These are phyloP conservation scores for Pyrenochaeta sp. DNA, from an alignment of 2,329 filamentous ascomycete genomes.

Conservation along the genomic window DNA sequence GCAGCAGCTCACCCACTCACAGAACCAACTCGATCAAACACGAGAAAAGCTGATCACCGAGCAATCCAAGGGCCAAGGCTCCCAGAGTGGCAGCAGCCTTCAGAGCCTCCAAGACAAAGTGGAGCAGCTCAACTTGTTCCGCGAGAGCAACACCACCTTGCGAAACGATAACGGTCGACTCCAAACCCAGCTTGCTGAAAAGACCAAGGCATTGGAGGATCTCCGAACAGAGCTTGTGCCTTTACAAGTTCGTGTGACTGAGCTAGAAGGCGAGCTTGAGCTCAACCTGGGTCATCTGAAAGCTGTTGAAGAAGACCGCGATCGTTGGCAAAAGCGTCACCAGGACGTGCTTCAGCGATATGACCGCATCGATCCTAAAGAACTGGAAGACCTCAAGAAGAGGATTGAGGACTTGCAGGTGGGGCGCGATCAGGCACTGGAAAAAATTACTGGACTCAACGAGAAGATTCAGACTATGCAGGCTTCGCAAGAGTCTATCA, in stretches of 20 bases:
- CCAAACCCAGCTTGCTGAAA: constrained; percentile 78
- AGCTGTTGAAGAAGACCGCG: constrained; percentile 87
- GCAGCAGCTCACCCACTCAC: constrained; percentile 87
- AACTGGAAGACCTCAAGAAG: constrained; percentile 88
- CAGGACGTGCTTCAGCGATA: constrained; percentile 97
- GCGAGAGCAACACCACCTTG: constrained; percentile 91
- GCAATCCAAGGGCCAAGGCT: constrained; percentile 75
- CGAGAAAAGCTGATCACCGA: constrained; percentile 91
- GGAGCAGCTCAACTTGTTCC: constrained; percentile 93
- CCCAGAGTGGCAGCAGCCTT: constrained; percentile 78
- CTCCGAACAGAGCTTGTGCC: constrained; percentile 81
- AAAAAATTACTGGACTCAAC: constrained; percentile 58
- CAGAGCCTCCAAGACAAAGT: constrained; percentile 93
- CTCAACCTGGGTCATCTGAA: constrained; percentile 88
- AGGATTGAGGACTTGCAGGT: constrained; percentile 66
- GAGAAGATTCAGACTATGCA: constrained; percentile 55
- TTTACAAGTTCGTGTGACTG: constrained; percentile 78
- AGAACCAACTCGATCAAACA: constrained; percentile 87
- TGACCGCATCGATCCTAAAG: constrained; percentile 91
- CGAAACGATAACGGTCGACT: constrained; percentile 85
- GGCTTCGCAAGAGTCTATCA: constrained; percentile 53
- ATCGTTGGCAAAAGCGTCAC: constrained; percentile 94
- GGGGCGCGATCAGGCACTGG: constrained; percentile 64
- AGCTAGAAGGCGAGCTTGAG: constrained; percentile 81
- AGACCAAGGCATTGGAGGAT: constrained; percentile 76